A percentile compares a stretch with the other conserved stretches of the same genome.
Evolutionary conservation across 176 grass and related monocot species (phyloP).

Genomic region (Rhipidocladum racemiflorum): DNA sequence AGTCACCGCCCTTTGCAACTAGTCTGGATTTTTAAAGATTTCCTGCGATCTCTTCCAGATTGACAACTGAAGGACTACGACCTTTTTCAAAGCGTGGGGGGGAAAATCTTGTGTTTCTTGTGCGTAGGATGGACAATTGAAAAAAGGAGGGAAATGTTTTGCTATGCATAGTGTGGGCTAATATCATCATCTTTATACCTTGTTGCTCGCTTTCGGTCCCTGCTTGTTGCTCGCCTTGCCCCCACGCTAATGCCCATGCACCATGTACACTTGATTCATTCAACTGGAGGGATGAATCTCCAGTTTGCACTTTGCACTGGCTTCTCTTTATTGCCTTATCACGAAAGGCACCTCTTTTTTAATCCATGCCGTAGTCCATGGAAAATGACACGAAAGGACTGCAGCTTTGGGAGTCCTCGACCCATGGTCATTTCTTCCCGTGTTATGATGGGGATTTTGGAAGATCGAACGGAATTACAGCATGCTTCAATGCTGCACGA

Average conservation of each 20-base stretch:
- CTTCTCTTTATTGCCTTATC: slow-evolving; percentile 22
- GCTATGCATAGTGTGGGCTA: neutral
- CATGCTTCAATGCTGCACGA: neutral
- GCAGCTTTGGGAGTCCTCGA: neutral
- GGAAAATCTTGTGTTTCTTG: neutral
- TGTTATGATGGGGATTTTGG: slow-evolving; percentile 33
- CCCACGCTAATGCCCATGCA: slow-evolving; percentile 22
- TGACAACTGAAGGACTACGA: neutral
- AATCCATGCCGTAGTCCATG: neutral
- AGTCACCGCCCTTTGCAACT: slow-evolving; percentile 17
- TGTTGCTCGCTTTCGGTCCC: slow-evolving; percentile 45
- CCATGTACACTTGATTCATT: slow-evolving; percentile 20
- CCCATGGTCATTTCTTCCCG: slow-evolving; percentile 21
- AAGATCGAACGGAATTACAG: neutral
- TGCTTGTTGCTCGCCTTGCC: neutral
- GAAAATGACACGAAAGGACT: slow-evolving; percentile 26
- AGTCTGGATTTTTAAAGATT: slow-evolving; percentile 11
- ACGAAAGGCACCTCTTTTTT: neutral
- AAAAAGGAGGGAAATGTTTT: neutral
- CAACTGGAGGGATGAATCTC: slow-evolving; percentile 35
- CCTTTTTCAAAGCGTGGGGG: neutral
- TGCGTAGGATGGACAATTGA: neutral
- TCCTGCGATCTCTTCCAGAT: slow-evolving; percentile 12
- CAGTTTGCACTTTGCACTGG: neutral
- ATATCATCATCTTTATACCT: slow-evolving; percentile 9